phyloP scores from a whole-genome alignment of 129 eudicot genomes.

The Ambrosia artemisiifolia region DNA sequence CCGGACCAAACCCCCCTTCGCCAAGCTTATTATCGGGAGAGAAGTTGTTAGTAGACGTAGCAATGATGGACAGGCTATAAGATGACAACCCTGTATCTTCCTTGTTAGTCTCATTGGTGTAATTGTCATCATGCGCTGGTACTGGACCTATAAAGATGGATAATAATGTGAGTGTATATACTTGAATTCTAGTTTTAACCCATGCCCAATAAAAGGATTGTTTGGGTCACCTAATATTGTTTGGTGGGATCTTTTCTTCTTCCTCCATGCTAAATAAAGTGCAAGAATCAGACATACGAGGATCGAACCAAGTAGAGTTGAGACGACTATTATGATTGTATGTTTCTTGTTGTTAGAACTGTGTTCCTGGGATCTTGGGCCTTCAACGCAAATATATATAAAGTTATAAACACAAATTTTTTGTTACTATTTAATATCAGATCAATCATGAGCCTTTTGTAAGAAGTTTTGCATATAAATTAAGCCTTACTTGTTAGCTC shows the following conservation, averaged over 20 bases:
- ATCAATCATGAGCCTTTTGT: background rate
- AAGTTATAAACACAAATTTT: background rate
- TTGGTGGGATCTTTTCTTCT: constrained; percentile 15
- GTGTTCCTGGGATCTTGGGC: background rate
- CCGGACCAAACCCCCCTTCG: constrained; percentile 39
- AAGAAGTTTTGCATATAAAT: background rate
- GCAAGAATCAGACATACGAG: constrained; percentile 23
- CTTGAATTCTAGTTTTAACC: background rate
- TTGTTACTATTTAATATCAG: background rate
- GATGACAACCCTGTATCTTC: constrained; percentile 19
- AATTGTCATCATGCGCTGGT: background rate
- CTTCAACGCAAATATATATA: constrained; percentile 3
- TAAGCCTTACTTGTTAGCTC: constrained; percentile 30
- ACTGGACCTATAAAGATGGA: constrained; percentile 3
- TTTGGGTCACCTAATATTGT: constrained; percentile 8
- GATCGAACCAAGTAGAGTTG: background rate
- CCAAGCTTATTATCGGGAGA: constrained; percentile 26
- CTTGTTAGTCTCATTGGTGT: background rate
- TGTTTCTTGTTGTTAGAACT: constrained; percentile 12
- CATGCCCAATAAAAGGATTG: background rate
- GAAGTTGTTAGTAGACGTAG: constrained; percentile 25
- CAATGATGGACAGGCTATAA: constrained; percentile 21
- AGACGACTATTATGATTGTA: constrained; percentile 5
- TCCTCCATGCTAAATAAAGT: constrained; percentile 13
- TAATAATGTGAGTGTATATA: background rate